phyloP scores from a whole-genome alignment of 2,329 filamentous ascomycete genomes.

The Microsporum canis region DNA sequence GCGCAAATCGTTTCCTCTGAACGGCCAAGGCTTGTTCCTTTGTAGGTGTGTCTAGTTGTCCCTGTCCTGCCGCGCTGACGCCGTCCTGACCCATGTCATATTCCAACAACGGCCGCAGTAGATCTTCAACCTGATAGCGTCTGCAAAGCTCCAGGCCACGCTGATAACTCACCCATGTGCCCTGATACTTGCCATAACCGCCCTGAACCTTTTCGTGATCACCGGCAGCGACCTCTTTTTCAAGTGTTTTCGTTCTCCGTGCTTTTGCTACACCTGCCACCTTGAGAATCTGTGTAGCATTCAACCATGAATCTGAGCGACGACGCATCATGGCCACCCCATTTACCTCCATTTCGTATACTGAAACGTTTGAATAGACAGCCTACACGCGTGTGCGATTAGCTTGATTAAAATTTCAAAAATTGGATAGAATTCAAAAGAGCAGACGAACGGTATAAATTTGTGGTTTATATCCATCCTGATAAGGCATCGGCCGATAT shows the following conservation, averaged over 20 bases:
- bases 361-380: constrained; percentile 55
- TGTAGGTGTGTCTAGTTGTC: constrained; percentile 81
- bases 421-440: neutral
- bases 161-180: constrained; percentile 94
- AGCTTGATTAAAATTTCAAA: neutral
- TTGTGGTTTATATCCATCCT: constrained; percentile 34
- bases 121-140: constrained; percentile 47
- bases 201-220: constrained; percentile 98
- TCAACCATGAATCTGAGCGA: constrained; percentile 88
- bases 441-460: constrained; percentile 36
- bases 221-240: constrained; percentile 93
- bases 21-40: constrained; percentile 99
- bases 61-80: constrained; percentile 58
- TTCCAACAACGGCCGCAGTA: constrained; percentile 38
- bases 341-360: constrained; percentile 98
- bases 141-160: constrained; percentile 86
- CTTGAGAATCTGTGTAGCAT: constrained; percentile 96
- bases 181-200: constrained; percentile 97
- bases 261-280: constrained; percentile 96
- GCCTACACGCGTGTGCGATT: constrained; percentile 7
- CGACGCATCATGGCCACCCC: constrained; percentile 89
- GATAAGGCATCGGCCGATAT: constrained; percentile 27
- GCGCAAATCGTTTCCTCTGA: constrained; percentile 85
- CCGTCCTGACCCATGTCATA: constrained; percentile 40
- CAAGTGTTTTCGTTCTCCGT: constrained; percentile 91